These are phyloP conservation scores for Actinomortierella wolfii DNA, from an alignment of 371 early-diverging fungal genomes.

Conservation along the genomic window DNA sequence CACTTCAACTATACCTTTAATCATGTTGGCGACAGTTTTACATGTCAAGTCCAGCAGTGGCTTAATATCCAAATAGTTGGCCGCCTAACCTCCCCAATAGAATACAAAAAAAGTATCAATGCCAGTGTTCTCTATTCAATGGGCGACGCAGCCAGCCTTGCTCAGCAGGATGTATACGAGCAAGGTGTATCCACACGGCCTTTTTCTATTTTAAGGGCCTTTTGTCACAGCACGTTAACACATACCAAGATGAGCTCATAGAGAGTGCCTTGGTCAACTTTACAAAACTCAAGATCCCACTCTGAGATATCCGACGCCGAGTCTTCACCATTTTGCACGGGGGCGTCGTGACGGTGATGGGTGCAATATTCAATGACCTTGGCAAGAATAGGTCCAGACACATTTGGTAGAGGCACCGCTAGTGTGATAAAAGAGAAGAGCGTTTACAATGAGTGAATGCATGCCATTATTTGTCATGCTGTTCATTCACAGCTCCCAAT, in stretches of 20 bases:
- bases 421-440: slow-evolving; percentile 1
- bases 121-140: not conserved
- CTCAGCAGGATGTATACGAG: too few relatives aligned
- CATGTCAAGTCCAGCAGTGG: slow-evolving; percentile 83
- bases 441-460: not conserved
- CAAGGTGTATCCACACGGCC: too few relatives aligned
- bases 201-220: too few relatives aligned
- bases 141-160: too few relatives aligned
- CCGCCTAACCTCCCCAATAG: slow-evolving; percentile 53
- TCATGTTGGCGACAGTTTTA: slow-evolving; percentile 91
- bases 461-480: slow-evolving; percentile 6
- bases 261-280: slow-evolving; percentile 89
- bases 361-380: slow-evolving; percentile 86
- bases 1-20: slow-evolving; percentile 60
- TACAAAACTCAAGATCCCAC: slow-evolving; percentile 84
- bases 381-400: slow-evolving; percentile 77
- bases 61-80: slow-evolving; percentile 91
- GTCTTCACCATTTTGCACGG: slow-evolving; percentile 48
- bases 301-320: slow-evolving; percentile 71
- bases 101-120: not conserved
- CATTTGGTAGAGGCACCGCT: slow-evolving; percentile 86
- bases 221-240: too few relatives aligned
- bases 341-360: slow-evolving; percentile 79
- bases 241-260: slow-evolving; percentile 78
- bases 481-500: not conserved